A percentile compares a stretch with the other conserved stretches of the same genome.
These are phyloP conservation scores for Tillandsia leiboldiana DNA, from an alignment of 176 grass and related monocot genomes.

Conservation along the genomic window DNA sequence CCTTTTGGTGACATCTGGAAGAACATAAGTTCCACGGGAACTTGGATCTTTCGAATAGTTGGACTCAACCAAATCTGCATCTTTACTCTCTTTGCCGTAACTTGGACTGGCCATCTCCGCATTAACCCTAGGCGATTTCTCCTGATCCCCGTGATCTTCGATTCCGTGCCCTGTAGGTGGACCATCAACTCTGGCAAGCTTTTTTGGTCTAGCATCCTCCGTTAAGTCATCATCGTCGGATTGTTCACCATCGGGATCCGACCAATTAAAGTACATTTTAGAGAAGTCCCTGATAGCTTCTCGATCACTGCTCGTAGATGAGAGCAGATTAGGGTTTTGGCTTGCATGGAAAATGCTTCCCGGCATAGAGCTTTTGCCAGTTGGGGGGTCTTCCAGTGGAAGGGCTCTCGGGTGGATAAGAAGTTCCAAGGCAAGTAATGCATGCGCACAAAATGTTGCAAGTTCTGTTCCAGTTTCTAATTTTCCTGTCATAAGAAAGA, in stretches of 20 bases:
- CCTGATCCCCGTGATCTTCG: slow-evolving; percentile 5
- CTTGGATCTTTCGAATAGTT: slow-evolving; percentile 13
- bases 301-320: too few species aligned
- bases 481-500: slow-evolving; percentile 59
- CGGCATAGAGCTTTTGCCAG: background rate
- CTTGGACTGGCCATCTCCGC: slow-evolving; percentile 20
- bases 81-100: slow-evolving; percentile 17
- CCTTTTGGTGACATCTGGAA: background rate
- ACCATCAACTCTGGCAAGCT: slow-evolving; percentile 5
- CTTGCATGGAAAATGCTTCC: slow-evolving; percentile 20
- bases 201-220: slow-evolving; percentile 8
- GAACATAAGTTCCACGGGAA: slow-evolving; percentile 9
- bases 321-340: slow-evolving; percentile 1
- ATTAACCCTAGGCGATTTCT: slow-evolving; percentile 17
- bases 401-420: slow-evolving; percentile 74
- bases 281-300: too few species aligned
- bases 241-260: slow-evolving; percentile 38
- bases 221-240: background rate
- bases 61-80: slow-evolving; percentile 9
- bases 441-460: slow-evolving; percentile 49
- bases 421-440: slow-evolving; percentile 67
- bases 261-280: slow-evolving; percentile 44
- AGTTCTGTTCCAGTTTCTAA: slow-evolving; percentile 49
- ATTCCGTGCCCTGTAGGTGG: slow-evolving; percentile 6
- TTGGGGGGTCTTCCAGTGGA: slow-evolving; percentile 25